A percentile compares a stretch with the other conserved stretches of the same genome.
Evolutionary conservation across 1,139 yeast species (phyloP).

Genomic region (Nadsonia starkeyi-henricii): DNA sequence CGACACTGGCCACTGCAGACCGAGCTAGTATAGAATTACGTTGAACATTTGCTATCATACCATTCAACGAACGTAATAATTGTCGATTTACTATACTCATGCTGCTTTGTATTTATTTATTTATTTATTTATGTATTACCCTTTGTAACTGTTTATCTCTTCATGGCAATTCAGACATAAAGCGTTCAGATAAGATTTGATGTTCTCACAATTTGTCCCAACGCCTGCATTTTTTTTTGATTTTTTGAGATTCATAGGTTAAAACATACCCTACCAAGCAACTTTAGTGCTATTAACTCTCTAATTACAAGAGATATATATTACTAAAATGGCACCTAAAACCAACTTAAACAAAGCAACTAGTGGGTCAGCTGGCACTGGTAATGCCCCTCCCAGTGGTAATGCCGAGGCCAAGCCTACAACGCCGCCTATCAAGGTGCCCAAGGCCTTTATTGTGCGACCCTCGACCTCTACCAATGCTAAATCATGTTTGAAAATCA

Average conservation of each 20-base stretch:
- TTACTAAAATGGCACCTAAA: not conserved
- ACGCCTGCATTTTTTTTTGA: not conserved
- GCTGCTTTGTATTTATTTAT: too few species aligned
- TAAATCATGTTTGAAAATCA: slow-evolving; percentile 6
- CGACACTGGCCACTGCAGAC: too few species aligned
- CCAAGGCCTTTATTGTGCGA: slow-evolving; percentile 5
- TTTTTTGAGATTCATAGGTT: not conserved
- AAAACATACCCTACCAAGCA: too few species aligned
- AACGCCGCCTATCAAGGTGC: slow-evolving; percentile 4
- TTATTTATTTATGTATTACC: too few species aligned
- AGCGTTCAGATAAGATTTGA: not conserved
- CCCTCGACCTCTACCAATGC: slow-evolving; percentile 5
- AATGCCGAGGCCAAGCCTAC: slow-evolving; percentile 2
- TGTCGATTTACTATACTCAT: too few species aligned
- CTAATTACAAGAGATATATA: too few species aligned
- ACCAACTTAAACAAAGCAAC: not conserved
- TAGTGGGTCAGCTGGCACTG: not conserved
- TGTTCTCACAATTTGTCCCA: not conserved
- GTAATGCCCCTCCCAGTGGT: not conserved
- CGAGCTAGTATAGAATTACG: too few species aligned
- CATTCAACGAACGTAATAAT: too few species aligned
- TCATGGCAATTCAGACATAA: not conserved
- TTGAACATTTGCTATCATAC: too few species aligned
- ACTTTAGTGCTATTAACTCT: too few species aligned
- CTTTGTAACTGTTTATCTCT: too few species aligned